Evolutionary conservation across 164 flowering plant genomes (phyloP).

Genomic region (Houttuynia cordata): DNA sequence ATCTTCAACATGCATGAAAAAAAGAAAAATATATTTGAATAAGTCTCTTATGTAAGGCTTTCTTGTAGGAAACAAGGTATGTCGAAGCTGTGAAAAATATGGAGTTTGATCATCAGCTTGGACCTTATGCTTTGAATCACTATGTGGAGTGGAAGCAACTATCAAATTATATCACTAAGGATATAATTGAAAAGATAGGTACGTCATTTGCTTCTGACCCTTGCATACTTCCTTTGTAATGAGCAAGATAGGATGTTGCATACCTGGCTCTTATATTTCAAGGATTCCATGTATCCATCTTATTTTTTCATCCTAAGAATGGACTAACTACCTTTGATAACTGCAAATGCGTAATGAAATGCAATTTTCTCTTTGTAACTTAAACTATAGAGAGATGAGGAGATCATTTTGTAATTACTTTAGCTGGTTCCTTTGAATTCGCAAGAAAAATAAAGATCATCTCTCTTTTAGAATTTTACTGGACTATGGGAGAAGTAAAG

Average conservation of each 20-base stretch:
- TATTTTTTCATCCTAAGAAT: too few species aligned
- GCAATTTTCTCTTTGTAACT: too few species aligned
- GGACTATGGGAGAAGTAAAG: too few species aligned
- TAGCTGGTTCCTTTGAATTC: too few species aligned
- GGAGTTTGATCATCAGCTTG: constrained; percentile 80
- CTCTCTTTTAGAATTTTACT: too few species aligned
- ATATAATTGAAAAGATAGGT: constrained; percentile 60
- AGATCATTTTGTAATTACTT: too few species aligned
- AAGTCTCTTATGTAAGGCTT: background rate
- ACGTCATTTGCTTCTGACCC: constrained; percentile 7
- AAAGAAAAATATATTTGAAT: too few species aligned
- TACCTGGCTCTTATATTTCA: background rate
- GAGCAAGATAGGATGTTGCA: background rate
- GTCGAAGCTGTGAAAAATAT: constrained; percentile 46
- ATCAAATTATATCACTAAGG: constrained; percentile 55
- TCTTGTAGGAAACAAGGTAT: constrained; percentile 60
- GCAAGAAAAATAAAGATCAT: too few species aligned
- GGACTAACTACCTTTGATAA: too few species aligned
- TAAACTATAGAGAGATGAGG: too few species aligned
- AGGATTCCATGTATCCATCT: background rate
- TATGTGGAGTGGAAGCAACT: constrained; percentile 66
- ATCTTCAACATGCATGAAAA: too few species aligned
- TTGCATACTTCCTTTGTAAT: background rate
- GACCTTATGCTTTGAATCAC: constrained; percentile 57
- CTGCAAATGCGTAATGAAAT: too few species aligned